Conservation (phyloP, 306 rosid genomes). For the Herpetospermum pedunculosum region DNA sequence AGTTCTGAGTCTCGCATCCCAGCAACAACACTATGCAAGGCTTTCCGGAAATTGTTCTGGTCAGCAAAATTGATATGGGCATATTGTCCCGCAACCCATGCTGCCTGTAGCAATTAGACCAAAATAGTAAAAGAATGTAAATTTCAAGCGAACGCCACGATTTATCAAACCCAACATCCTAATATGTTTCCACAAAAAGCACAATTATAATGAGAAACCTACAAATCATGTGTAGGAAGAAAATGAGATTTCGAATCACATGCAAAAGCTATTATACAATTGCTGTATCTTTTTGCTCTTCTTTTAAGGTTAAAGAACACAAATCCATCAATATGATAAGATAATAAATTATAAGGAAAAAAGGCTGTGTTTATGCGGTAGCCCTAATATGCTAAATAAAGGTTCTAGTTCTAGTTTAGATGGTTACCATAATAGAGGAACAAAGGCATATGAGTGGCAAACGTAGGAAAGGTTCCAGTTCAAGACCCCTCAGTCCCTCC, state of each 20-base stretch:
- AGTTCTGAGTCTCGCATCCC: conserved; percentile 92
- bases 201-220: neutral
- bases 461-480: neutral
- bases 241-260: neutral
- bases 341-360: neutral
- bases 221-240: neutral
- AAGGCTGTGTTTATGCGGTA: no score
- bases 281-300: neutral
- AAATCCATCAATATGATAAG: neutral
- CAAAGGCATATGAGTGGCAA: neutral
- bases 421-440: neutral
- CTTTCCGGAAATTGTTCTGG: conserved; percentile 75
- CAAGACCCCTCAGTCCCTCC: neutral
- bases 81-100: conserved; percentile 98
- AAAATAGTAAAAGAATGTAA: neutral
- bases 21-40: conserved; percentile 75
- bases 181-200: neutral
- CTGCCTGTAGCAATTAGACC: conserved; percentile 46
- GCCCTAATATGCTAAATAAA: neutral
- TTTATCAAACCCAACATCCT: neutral
- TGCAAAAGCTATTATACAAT: neutral
- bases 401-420: neutral
- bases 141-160: neutral
- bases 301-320: neutral
- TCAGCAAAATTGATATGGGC: conserved; percentile 72